Conservation (phyloP, 2,329 filamentous ascomycete genomes). For the Cercospora zeae-maydis region DNA sequence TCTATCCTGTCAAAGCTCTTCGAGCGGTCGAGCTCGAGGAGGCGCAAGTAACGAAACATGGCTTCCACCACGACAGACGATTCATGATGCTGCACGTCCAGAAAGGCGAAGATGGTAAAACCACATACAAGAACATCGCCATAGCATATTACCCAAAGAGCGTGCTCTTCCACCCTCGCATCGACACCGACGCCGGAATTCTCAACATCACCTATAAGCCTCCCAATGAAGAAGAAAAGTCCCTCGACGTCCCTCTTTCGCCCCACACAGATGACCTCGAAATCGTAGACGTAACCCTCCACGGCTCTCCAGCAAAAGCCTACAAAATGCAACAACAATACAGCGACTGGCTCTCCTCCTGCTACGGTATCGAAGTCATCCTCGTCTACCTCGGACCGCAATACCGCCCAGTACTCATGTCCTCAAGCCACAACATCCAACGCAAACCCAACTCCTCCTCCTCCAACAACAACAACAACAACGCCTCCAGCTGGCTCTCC, state of each 20-base stretch:
- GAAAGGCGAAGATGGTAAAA: conserved; percentile 32
- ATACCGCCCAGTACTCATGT: conserved; percentile 42
- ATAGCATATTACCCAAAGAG: conserved; percentile 41
- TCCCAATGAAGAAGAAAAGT: conserved; percentile 28
- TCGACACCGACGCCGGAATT: conserved; percentile 33
- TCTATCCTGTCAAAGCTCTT: conserved; percentile 50
- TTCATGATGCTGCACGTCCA: conserved; percentile 43
- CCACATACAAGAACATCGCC: conserved; percentile 42
- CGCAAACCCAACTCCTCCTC: background rate
- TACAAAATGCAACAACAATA: conserved; percentile 44
- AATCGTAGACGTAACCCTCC: conserved; percentile 43
- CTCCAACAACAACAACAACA: conserved; percentile 4
- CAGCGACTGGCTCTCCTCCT: conserved; percentile 44
- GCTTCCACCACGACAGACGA: conserved; percentile 45
- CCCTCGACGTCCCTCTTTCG: conserved; percentile 40
- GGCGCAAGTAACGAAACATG: conserved; percentile 43
- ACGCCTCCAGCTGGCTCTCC: conserved; percentile 34
- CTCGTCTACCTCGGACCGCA: conserved; percentile 45
- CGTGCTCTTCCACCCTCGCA: conserved; percentile 41
- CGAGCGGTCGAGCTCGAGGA: conserved; percentile 39
- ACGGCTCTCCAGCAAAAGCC: conserved; percentile 42
- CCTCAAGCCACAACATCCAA: conserved; percentile 18
- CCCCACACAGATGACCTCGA: conserved; percentile 39
- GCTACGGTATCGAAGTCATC: conserved; percentile 44
- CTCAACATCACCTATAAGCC: conserved; percentile 43